Evolutionary conservation across 1,284 basidiomycete genomes (phyloP).

Genomic region (Melampsora larici-populina): DNA sequence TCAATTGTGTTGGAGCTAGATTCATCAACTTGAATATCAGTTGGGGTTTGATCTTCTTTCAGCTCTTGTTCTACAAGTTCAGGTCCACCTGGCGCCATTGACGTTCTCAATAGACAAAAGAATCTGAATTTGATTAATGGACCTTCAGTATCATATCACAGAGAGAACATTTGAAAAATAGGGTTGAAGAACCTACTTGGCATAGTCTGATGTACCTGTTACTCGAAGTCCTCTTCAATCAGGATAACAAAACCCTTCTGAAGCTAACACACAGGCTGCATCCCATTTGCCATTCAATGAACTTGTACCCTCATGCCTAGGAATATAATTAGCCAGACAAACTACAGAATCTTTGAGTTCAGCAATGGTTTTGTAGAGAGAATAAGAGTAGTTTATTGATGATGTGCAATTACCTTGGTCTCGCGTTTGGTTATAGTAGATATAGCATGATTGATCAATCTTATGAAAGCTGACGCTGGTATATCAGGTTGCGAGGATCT

Average conservation of each 20-base stretch:
- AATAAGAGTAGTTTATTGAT: slow-evolving; percentile 49
- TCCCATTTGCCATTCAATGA: slow-evolving; percentile 8
- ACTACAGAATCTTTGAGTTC: slow-evolving; percentile 65
- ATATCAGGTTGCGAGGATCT: neutral
- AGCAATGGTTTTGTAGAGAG: slow-evolving; percentile 69
- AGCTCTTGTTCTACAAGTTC: neutral
- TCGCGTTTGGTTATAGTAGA: slow-evolving; percentile 5
- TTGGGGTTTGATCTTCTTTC: slow-evolving; percentile 11
- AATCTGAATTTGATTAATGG: neutral
- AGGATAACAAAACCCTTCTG: slow-evolving; percentile 23
- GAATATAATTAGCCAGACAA: slow-evolving; percentile 63
- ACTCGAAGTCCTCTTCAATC: neutral
- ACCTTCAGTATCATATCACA: too few relatives aligned
- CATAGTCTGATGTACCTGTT: slow-evolving; percentile 24
- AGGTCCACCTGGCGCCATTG: neutral
- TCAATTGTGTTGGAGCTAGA: neutral
- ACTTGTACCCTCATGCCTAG: slow-evolving; percentile 52
- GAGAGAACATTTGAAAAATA: neutral
- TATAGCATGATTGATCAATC: neutral
- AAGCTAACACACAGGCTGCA: slow-evolving; percentile 19
- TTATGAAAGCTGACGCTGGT: slow-evolving; percentile 19
- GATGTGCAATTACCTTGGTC: slow-evolving; percentile 11
- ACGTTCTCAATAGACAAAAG: neutral
- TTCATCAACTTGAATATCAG: neutral
- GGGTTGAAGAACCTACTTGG: neutral